Conservation (phyloP, 2,329 filamentous ascomycete species). For the Aspergillus sergii region DNA sequence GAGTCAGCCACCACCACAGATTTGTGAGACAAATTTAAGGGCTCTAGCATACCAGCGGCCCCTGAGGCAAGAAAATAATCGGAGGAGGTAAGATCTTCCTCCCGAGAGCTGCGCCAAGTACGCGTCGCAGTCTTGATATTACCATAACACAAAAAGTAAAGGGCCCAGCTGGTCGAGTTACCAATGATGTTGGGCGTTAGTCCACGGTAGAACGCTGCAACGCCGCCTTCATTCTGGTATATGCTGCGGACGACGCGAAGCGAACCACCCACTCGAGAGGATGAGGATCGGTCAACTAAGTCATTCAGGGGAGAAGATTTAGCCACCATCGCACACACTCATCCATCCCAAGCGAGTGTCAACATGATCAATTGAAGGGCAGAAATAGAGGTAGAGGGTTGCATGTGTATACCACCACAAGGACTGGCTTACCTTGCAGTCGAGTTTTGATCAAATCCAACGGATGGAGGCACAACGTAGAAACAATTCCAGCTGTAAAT, state of each 20-base stretch:
- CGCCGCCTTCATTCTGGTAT: slow-evolving; percentile 56
- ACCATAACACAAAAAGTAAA: slow-evolving; percentile 82
- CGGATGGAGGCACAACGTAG: slow-evolving; percentile 86
- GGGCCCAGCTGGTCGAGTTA: slow-evolving; percentile 85
- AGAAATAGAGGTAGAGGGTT: neutral
- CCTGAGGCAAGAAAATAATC: slow-evolving; percentile 84
- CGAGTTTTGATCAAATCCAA: slow-evolving; percentile 96
- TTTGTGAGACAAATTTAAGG: neutral
- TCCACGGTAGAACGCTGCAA: slow-evolving; percentile 81
- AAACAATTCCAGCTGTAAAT: slow-evolving; percentile 82
- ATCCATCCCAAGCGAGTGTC: neutral
- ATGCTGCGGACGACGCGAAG: slow-evolving; percentile 57
- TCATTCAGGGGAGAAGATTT: slow-evolving; percentile 20
- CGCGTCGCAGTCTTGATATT: slow-evolving; percentile 60
- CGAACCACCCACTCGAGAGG: slow-evolving; percentile 55
- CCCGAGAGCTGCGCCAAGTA: slow-evolving; percentile 35
- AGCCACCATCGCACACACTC: neutral
- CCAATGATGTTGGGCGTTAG: slow-evolving; percentile 88
- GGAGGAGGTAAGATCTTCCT: slow-evolving; percentile 54
- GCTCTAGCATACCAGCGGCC: slow-evolving; percentile 49
- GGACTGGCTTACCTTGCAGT: slow-evolving; percentile 69
- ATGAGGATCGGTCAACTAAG: slow-evolving; percentile 54
- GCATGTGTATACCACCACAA: neutral
- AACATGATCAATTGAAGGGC: neutral
- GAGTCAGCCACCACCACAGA: neutral